These are phyloP conservation scores for Annulohypoxylon moriforme DNA, from an alignment of 495 filamentous ascomycete species.

Conservation along the genomic window DNA sequence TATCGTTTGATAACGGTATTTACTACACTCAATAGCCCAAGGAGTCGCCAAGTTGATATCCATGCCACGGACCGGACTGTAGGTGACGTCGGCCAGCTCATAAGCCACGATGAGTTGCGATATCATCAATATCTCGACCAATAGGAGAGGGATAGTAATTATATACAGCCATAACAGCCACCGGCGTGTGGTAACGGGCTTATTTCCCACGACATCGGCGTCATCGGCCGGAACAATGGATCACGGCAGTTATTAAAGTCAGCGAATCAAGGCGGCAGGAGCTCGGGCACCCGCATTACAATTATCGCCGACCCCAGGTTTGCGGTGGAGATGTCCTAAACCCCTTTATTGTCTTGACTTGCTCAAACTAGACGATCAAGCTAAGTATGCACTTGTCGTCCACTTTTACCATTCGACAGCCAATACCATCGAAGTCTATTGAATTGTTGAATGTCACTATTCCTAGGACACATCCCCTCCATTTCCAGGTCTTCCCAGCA, in stretches of 20 bases:
- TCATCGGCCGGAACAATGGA: slow-evolving; percentile 46
- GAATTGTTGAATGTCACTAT: slow-evolving; percentile 27
- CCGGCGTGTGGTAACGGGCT: slow-evolving; percentile 20
- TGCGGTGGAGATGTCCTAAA: slow-evolving; percentile 41
- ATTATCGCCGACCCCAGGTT: slow-evolving; percentile 45
- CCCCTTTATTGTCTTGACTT: slow-evolving; percentile 36
- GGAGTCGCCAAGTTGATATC: slow-evolving; percentile 49
- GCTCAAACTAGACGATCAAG: slow-evolving; percentile 28
- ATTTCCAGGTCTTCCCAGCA: no score
- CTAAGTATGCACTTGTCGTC: slow-evolving; percentile 31
- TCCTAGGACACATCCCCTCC: no score
- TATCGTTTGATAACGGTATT: slow-evolving; percentile 42
- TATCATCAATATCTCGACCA: slow-evolving; percentile 45
- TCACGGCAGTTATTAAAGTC: slow-evolving; percentile 46
- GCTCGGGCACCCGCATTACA: slow-evolving; percentile 49
- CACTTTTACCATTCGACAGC: slow-evolving; percentile 39
- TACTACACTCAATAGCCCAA: slow-evolving; percentile 41
- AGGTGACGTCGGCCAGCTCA: slow-evolving; percentile 44
- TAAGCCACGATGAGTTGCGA: slow-evolving; percentile 47
- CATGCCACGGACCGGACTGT: slow-evolving; percentile 44
- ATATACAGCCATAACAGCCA: slow-evolving; percentile 37
- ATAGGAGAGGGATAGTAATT: slow-evolving; percentile 41
- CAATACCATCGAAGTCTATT: background rate
- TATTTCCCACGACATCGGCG: slow-evolving; percentile 17
- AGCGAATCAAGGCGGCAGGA: slow-evolving; percentile 40